Conservation (phyloP, 148 eudicot genomes). For the Fallopia convolvulus region DNA sequence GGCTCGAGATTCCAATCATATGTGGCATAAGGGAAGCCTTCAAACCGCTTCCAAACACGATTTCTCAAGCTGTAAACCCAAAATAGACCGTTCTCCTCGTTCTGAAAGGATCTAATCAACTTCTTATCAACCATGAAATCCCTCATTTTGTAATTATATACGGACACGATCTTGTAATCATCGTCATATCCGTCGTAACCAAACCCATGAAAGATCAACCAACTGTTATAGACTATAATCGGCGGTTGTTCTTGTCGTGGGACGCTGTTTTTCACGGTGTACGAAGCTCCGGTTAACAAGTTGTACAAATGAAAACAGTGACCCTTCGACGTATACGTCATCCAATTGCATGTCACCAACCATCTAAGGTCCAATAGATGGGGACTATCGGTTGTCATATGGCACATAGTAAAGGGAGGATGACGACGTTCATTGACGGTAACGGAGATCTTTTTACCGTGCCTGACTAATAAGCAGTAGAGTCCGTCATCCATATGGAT, state of each 20-base stretch:
- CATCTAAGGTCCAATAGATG: not conserved
- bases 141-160: not conserved
- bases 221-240: not conserved
- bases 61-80: not conserved
- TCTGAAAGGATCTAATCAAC: not conserved
- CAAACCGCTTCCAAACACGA: not conserved
- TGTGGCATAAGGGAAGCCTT: not conserved
- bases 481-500: not conserved
- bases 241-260: not conserved
- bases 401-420: not conserved
- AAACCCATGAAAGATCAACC: not conserved
- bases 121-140: too few species aligned
- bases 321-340: too few species aligned
- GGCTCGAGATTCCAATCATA: too few species aligned
- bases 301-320: not conserved
- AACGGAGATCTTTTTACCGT: not conserved
- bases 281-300: not conserved
- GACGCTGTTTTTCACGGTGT: not conserved
- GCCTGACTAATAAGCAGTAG: not conserved
- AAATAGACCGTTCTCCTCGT: not conserved
- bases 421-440: not conserved
- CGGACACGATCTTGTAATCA: not conserved
- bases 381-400: not conserved
- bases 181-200: not conserved
- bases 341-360: too few species aligned